Conservation (phyloP, 257 asterid genomes). For the Ocimum tenuiflorum region DNA sequence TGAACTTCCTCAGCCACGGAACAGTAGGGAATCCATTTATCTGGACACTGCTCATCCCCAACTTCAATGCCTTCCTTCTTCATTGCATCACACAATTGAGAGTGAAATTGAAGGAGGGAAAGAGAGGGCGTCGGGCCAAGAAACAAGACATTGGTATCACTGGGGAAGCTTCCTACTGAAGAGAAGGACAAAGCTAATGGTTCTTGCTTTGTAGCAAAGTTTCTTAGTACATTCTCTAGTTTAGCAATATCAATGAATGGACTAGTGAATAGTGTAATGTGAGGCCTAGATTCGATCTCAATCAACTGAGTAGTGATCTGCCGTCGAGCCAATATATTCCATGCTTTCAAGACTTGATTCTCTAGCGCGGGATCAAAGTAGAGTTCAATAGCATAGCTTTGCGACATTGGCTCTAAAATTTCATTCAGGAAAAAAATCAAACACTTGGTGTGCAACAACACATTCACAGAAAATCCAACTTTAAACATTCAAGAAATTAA, state of each 20-base stretch:
- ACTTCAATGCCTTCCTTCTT: slow-evolving; percentile 71
- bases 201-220: slow-evolving; percentile 60
- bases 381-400: slow-evolving; percentile 81
- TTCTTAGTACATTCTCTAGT: slow-evolving; percentile 56
- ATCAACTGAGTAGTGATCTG: slow-evolving; percentile 88
- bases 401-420: slow-evolving; percentile 53
- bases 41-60: slow-evolving; percentile 65
- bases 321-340: slow-evolving; percentile 89
- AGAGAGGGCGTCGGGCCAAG: slow-evolving; percentile 75
- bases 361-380: slow-evolving; percentile 95
- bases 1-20: slow-evolving; percentile 85
- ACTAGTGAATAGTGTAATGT: slow-evolving; percentile 61
- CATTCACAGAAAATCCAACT: background rate
- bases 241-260: slow-evolving; percentile 53
- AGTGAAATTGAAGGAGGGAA: slow-evolving; percentile 75
- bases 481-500: background rate
- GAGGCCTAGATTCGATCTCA: slow-evolving; percentile 92
- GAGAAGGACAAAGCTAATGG: slow-evolving; percentile 68
- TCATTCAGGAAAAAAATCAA: slow-evolving; percentile 4
- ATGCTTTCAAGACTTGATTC: slow-evolving; percentile 64
- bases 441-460: slow-evolving; percentile 10
- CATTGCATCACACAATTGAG: slow-evolving; percentile 69
- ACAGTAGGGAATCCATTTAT: slow-evolving; percentile 78
- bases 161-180: slow-evolving; percentile 73
- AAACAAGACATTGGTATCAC: slow-evolving; percentile 56